Evolutionary conservation across 106 monocot species (phyloP).

Genomic region (Phalaenopsis aphrodite): DNA sequence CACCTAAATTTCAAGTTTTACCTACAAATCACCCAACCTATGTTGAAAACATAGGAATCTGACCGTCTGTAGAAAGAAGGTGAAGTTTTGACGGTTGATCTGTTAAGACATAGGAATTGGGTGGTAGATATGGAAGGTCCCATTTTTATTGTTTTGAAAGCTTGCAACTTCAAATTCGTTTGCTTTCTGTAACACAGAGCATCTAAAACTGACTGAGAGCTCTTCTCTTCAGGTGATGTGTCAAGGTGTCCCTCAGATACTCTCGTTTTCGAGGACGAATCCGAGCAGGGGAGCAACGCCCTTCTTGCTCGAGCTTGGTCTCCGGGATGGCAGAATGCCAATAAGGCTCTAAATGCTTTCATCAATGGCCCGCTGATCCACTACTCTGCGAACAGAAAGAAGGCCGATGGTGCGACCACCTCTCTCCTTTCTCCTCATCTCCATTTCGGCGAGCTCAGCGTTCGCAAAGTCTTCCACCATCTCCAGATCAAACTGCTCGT

Average conservation of each 20-base stretch:
- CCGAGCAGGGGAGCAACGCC: conserved; percentile 85
- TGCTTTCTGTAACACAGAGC: too few relatives aligned
- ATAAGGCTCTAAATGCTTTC: conserved; percentile 61
- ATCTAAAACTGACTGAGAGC: not conserved
- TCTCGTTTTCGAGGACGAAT: conserved; percentile 75
- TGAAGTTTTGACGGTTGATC: too few relatives aligned
- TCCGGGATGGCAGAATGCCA: conserved; percentile 92
- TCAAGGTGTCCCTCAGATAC: conserved; percentile 65
- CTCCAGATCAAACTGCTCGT: conserved; percentile 85
- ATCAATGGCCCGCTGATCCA: conserved; percentile 66
- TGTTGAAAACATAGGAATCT: too few relatives aligned
- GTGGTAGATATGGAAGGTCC: too few relatives aligned
- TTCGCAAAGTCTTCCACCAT: conserved; percentile 87
- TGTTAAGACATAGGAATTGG: too few relatives aligned
- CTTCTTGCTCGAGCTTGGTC: conserved; percentile 92
- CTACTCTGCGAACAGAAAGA: conserved; percentile 65
- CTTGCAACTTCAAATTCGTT: not conserved
- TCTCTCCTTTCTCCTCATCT: conserved; percentile 89
- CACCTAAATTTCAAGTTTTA: too few relatives aligned
- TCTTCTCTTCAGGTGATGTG: conserved; percentile 22
- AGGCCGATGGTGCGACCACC: conserved; percentile 85
- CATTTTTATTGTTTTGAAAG: not conserved
- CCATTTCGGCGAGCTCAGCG: conserved; percentile 89
- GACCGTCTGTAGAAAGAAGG: too few relatives aligned
- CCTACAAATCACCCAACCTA: too few relatives aligned